These are phyloP conservation scores for Coniophora puteana DNA, from an alignment of 1,284 basidiomycete genomes.

Conservation along the genomic window DNA sequence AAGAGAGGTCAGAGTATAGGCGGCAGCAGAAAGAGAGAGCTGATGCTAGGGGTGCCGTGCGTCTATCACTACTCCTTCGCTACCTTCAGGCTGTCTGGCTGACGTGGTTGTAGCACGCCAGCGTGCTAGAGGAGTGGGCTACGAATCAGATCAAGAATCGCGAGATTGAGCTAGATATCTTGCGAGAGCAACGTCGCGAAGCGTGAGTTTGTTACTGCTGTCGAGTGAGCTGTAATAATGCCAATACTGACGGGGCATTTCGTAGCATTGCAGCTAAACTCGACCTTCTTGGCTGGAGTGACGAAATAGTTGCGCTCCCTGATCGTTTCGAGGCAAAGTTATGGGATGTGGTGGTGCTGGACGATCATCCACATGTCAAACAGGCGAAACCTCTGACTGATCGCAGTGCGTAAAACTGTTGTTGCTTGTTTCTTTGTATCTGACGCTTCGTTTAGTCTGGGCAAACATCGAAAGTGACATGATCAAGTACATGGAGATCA, in stretches of 20 bases:
- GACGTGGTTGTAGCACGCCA: slow-evolving; percentile 18
- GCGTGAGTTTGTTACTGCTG: slow-evolving; percentile 18
- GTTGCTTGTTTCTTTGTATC: neutral
- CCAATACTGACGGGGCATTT: neutral
- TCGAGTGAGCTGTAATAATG: no score
- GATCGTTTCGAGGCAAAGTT: slow-evolving; percentile 33
- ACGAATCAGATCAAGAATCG: slow-evolving; percentile 26
- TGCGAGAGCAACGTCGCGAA: slow-evolving; percentile 28
- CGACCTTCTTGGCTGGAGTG: slow-evolving; percentile 37
- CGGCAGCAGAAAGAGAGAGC: no score
- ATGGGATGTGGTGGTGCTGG: no score
- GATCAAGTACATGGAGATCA: slow-evolving; percentile 37
- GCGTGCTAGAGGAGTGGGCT: slow-evolving; percentile 25
- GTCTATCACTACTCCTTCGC: no score
- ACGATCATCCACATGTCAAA: slow-evolving; percentile 36
- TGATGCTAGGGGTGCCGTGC: no score
- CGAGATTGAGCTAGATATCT: slow-evolving; percentile 29
- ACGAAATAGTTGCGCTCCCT: slow-evolving; percentile 37
- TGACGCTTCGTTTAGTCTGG: slow-evolving; percentile 37
- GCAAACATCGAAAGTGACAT: slow-evolving; percentile 37
- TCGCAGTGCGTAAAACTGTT: slow-evolving; percentile 30
- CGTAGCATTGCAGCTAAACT: slow-evolving; percentile 33
- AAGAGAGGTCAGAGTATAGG: no score
- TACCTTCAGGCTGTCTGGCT: no score
- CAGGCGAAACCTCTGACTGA: slow-evolving; percentile 40